Conservation (phyloP, 2,329 filamentous ascomycete genomes). For the Pyricularia grisea region DNA sequence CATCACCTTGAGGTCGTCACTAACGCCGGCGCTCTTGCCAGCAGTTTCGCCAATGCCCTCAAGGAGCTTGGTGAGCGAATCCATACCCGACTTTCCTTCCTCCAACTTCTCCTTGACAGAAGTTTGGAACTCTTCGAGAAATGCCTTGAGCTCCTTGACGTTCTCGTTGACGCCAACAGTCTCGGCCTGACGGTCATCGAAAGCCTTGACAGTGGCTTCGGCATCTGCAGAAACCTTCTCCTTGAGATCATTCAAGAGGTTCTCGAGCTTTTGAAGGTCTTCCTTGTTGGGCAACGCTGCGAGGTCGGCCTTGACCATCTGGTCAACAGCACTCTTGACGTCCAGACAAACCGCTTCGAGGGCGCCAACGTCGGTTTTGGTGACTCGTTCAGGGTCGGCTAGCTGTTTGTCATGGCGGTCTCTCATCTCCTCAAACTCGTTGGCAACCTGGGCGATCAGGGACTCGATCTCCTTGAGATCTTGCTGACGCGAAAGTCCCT, state of each 20-base stretch:
- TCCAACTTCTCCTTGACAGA: conserved; percentile 69
- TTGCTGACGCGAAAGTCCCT: conserved; percentile 53
- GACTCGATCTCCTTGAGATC: conserved; percentile 70
- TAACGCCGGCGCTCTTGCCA: conserved; percentile 44
- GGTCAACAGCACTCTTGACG: conserved; percentile 69
- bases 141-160: conserved; percentile 67
- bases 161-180: conserved; percentile 69
- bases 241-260: conserved; percentile 59
- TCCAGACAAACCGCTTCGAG: conserved; percentile 77
- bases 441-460: conserved; percentile 68
- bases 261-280: conserved; percentile 61
- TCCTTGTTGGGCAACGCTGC: conserved; percentile 66
- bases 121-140: conserved; percentile 70
- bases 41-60: conserved; percentile 57
- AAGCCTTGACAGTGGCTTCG: conserved; percentile 65
- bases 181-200: conserved; percentile 78
- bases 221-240: conserved; percentile 56
- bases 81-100: conserved; percentile 63
- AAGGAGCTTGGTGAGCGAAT: conserved; percentile 62
- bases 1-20: conserved; percentile 60
- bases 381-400: conserved; percentile 55
- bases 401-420: conserved; percentile 41
- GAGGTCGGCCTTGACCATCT: conserved; percentile 61
- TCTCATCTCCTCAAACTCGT: conserved; percentile 66
- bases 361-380: conserved; percentile 73